These are phyloP conservation scores for Aspergillus proliferans DNA, from an alignment of 2,329 filamentous ascomycete species.

Conservation along the genomic window DNA sequence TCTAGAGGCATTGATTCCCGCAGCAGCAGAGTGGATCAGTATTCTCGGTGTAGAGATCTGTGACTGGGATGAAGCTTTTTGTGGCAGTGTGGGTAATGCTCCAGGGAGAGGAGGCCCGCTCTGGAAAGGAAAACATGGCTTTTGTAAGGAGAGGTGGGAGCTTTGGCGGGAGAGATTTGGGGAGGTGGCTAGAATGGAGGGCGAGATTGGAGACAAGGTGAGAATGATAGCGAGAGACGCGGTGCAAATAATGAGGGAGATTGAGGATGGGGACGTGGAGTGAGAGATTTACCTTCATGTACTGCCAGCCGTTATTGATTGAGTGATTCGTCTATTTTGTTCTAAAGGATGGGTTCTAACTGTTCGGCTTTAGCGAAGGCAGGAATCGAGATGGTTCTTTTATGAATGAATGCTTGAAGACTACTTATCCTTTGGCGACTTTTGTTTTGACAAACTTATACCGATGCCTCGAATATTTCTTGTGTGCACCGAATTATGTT, in stretches of 20 bases:
- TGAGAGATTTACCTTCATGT: too few relatives aligned
- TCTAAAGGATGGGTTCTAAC: too few relatives aligned
- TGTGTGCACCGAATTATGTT: too few relatives aligned
- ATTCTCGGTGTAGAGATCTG: slow-evolving; percentile 8
- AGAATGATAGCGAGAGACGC: slow-evolving; percentile 4
- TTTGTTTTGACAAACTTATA: too few relatives aligned
- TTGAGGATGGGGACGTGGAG: slow-evolving; percentile 6
- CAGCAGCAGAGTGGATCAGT: slow-evolving; percentile 10
- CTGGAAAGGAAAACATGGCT: slow-evolving; percentile 9
- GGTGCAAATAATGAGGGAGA: slow-evolving; percentile 9
- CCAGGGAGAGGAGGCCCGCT: slow-evolving; percentile 7
- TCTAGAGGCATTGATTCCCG: slow-evolving; percentile 6
- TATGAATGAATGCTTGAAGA: too few relatives aligned
- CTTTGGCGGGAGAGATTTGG: slow-evolving; percentile 10
- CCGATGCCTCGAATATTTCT: too few relatives aligned
- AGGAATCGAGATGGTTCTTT: too few relatives aligned
- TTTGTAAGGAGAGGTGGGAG: slow-evolving; percentile 7
- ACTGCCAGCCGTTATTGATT: too few relatives aligned
- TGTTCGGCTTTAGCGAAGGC: too few relatives aligned
- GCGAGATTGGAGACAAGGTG: neutral
- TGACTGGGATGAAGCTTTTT: slow-evolving; percentile 8
- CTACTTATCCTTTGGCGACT: too few relatives aligned
- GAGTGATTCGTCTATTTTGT: too few relatives aligned
- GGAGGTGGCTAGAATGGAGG: slow-evolving; percentile 2
- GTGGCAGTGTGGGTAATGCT: neutral